Evolutionary conservation across 2,329 filamentous ascomycete genomes (phyloP), one percentile per base, ranked within the genome.

Genomic region (Ceratocystiopsis minuta): DNA sequence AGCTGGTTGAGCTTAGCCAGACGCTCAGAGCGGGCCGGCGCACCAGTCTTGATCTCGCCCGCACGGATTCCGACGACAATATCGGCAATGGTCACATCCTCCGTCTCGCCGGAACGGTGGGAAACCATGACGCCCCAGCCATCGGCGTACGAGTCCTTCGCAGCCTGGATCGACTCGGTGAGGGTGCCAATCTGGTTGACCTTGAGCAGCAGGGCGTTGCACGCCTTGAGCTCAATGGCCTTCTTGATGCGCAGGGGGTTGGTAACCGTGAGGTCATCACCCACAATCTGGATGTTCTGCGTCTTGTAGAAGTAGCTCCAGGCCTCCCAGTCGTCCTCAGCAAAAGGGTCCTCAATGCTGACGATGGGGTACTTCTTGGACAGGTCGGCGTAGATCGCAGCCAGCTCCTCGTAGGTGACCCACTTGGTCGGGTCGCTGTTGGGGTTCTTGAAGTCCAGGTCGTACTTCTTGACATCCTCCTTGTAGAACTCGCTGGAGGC

Each of bases 291-390:
- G 73, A 92, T 87, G 66, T 95, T 79, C 60, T 85, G 86, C 56
- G 84, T 90, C 82, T 95, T 95, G 81, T 81, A 94, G 80, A 96
- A 98, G 80, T 96, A 94, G 78, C 84, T 93, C 90, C 90, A 98
- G 49, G 90, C 90, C 77, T 96, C 88, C 90, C 90, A 98, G 74
- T 98, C 90, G 59, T 96, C 90, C 77, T 98, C 90, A 51, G 85
- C 88, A 68, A 98, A 98, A 61, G 90, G 90, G 64, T 98, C 90
- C 72, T 98, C 90, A 56, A 98, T 96, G 65, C 77, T 84, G 68
- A 96, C 85, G 59, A 98, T 98, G 57, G 90, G 88, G 72, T 98
- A 98, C 72, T 94, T 95, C 74, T 78, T 74, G 61, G 75, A 72
- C 48, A 98, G 78, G 38, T 78, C 70, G 63, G 82, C 76, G 79